Base-by-base conservation (phyloP, 371 early-diverging fungal genomes). In the Rhizomucor miehei region DNA sequence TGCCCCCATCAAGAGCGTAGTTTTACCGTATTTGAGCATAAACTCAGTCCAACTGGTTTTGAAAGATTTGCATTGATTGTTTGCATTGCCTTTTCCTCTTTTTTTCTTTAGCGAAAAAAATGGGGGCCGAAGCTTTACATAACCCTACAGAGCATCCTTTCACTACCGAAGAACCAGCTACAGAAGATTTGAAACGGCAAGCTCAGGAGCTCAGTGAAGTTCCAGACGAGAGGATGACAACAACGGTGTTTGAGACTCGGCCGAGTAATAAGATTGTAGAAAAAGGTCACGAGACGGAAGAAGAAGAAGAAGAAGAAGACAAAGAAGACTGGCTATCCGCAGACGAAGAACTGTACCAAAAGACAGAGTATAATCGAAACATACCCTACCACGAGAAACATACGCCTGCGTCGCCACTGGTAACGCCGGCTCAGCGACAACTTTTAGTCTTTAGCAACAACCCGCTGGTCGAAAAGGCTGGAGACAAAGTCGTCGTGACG, bases 331-430 rank as follows among this genome's bases (percentile, higher is more conserved):
- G 58, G 13, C 36, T 57, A 6, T 57, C 69, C 20, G 55, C 59
- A 6, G 60, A 67, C 21, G 62, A 70, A n/a, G 47, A 56, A 36
- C 48, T 75, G 6, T 63, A 44, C 21, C 37, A 38, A 56, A 53
- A 69, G 62, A 39, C 69, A 57, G 48, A 71, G 62, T 41, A 66
- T 63, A 45, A 75, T 62, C n/a, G 62, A 49, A 2, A 65, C 17
- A 59, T 62, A n/a, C 62, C 66, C 8, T 60, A 48, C 25, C 51
- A 60, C 36, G 63, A 58, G 3, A 63, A 53, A 20, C 62, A 63
- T 34, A 60, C 54, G 19, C 56, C 43, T 29, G 54, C 50, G 47
- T 19, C 19, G 19, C 14, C 41, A 41, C 3, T 14, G 41, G 16
- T 16, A 19, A 14, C 16, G 11, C 14, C 41, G 41, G 41, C 41